phyloP scores from a whole-genome alignment of 2,329 filamentous ascomycete genomes.

The Cryphonectria parasitica region DNA sequence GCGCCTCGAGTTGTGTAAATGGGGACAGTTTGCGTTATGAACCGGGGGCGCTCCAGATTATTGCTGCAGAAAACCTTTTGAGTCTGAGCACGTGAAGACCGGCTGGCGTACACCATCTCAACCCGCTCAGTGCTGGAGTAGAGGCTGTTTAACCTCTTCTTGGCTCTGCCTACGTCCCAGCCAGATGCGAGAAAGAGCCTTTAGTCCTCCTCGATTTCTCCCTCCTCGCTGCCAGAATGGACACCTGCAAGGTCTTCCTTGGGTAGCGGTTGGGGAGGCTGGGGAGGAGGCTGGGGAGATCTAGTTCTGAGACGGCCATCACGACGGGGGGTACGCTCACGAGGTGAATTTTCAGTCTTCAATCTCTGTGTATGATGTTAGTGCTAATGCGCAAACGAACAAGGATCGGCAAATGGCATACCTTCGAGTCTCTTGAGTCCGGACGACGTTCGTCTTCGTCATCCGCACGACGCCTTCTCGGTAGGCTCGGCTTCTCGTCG shows the following conservation, averaged over 20 bases:
- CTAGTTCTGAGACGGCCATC: constrained; percentile 61
- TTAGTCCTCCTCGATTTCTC: constrained; percentile 89
- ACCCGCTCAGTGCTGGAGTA: not conserved
- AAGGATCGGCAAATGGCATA: constrained; percentile 38
- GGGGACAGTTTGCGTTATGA: not conserved
- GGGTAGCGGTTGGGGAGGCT: constrained; percentile 42
- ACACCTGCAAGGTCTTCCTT: constrained; percentile 65
- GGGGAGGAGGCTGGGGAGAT: constrained; percentile 44
- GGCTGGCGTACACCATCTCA: not conserved
- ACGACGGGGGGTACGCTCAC: constrained; percentile 64
- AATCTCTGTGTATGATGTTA: constrained; percentile 53
- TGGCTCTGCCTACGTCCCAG: constrained; percentile 29
- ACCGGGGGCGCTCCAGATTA: not conserved
- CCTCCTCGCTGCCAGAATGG: constrained; percentile 92
- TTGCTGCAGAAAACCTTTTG: not conserved
- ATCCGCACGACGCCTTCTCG: constrained; percentile 77
- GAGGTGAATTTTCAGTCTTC: constrained; percentile 60
- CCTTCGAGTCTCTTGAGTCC: constrained; percentile 71
- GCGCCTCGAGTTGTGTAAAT: not conserved
- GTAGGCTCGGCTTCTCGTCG: constrained; percentile 67
- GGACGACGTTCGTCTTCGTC: constrained; percentile 70
- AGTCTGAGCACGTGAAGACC: not conserved
- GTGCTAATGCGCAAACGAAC: constrained; percentile 24
- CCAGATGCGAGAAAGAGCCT: constrained; percentile 32
- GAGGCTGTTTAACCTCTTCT: constrained; percentile 15